Evolutionary conservation across 2,329 filamentous ascomycete genomes (phyloP), one percentile per base, ranked within the genome.

Genomic region (Colletotrichum zoysiae): DNA sequence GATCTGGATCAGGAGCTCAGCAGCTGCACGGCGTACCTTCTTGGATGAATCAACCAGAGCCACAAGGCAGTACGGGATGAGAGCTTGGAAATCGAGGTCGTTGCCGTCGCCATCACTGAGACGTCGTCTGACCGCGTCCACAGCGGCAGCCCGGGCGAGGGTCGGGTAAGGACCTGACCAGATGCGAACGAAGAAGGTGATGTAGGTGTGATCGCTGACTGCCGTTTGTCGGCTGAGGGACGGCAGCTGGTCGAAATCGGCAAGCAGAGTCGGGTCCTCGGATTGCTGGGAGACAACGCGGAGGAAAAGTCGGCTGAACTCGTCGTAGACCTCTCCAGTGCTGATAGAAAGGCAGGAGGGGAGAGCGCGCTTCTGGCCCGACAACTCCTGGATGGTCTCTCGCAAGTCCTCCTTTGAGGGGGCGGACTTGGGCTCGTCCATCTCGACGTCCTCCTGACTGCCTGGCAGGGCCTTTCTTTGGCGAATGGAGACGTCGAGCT

Each of bases 31-130:
- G 56, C 95, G 92, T 53, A 97, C 92, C 73, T 90, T 90, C 74
- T 91, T 90, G 1, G 93, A 93, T 6, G 90, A 83, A 79, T 98
- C 95, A 33, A 89, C 86, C 23, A 98, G 87, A 30, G 92, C 93
- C 48, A 88, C 85, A 57, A 98, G 83, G 42, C 92, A 85, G 81
- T 97, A 98, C 2, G 95, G 95, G n/a, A 97, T 78, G 23, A 98
- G 80, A 14, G 90, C 88, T 78, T 98, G 95, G 60, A 95, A 86
- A 78, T 97, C 93, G 9, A 88, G 78, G 26, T 84, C 83, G 30
- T 78, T 80, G 65, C 83, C 84, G 70, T 87, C 85, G 18, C 82
- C 81, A 12, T 82, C 80, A 65, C 88, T 88, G 23, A 94, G 79
- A 35, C 86, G 84, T 40, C 84, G 84, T 71, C 90, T 89, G 18